phyloP scores from a whole-genome alignment of 2,329 filamentous ascomycete species.

The Zymoseptoria ardabiliae region DNA sequence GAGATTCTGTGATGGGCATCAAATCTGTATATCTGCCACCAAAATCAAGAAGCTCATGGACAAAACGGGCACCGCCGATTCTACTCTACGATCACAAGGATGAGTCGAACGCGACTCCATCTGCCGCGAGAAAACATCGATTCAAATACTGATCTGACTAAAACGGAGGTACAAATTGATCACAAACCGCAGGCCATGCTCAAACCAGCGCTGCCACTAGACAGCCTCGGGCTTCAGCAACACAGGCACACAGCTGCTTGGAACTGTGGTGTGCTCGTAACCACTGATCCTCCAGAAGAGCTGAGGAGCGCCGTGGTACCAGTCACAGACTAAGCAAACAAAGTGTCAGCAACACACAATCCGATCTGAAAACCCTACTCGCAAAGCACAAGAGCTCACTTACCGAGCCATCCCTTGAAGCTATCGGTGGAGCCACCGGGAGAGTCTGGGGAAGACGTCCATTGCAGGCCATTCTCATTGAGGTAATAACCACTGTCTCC shows the following conservation, averaged over 20 bases:
- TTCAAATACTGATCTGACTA: too few species aligned
- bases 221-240: conserved; percentile 23
- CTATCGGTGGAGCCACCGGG: conserved; percentile 6
- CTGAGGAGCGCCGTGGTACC: conserved; percentile 28
- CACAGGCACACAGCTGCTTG: conserved; percentile 27
- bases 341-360: background rate
- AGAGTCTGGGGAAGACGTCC: conserved; percentile 10
- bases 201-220: conserved; percentile 4
- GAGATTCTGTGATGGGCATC: too few species aligned
- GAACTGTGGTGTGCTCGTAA: conserved; percentile 14
- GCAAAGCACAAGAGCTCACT: background rate
- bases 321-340: conserved; percentile 21
- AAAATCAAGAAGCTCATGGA: too few species aligned
- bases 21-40: too few species aligned
- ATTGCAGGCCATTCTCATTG: conserved; percentile 30
- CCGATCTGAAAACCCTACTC: background rate
- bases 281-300: conserved; percentile 24
- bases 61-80: too few species aligned
- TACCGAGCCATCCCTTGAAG: conserved; percentile 26
- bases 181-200: too few species aligned
- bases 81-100: too few species aligned
- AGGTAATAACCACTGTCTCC: conserved; percentile 18
- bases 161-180: too few species aligned
- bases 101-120: too few species aligned
- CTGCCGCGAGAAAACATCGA: too few species aligned